phyloP scores from a whole-genome alignment of 148 eudicot genomes.

The Chenopodium quinoa region DNA sequence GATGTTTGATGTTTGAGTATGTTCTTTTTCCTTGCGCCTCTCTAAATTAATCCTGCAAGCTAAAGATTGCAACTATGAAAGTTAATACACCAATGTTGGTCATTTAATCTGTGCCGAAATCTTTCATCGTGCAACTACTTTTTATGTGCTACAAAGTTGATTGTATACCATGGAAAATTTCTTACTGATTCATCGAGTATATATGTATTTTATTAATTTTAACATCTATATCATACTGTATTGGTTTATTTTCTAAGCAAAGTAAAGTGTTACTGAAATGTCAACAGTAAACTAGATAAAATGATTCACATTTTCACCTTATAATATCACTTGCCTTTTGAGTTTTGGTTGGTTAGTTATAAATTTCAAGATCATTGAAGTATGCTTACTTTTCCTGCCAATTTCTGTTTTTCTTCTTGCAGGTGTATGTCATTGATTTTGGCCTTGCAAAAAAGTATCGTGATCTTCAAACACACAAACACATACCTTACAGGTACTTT shows the following conservation, averaged over 20 bases:
- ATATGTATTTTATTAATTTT: too few species aligned
- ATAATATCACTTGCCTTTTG: neutral
- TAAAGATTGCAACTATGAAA: neutral
- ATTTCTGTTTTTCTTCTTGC: conserved; percentile 14
- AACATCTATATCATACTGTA: neutral
- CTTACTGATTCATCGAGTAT: neutral
- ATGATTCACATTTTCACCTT: neutral
- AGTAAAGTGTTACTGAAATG: neutral
- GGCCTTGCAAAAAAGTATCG: conserved; percentile 94
- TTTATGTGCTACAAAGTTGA: neutral
- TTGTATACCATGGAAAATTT: neutral
- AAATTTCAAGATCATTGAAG: too few species aligned
- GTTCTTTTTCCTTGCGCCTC: neutral
- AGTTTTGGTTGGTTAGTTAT: neutral
- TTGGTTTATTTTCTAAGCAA: neutral
- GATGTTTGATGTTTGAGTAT: neutral
- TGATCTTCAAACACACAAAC: conserved; percentile 93
- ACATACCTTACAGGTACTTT: conserved; percentile 89
- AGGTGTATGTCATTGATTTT: conserved; percentile 93
- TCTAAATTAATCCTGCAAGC: neutral
- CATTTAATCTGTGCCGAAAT: neutral
- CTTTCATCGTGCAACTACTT: neutral
- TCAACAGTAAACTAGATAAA: too few species aligned
- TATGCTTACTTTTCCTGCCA: conserved; percentile 4
- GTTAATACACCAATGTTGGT: neutral